Percentiles rank a stretch among this genome's conserved stretches.
Evolutionary conservation across 192 early-diverging fungal species (phyloP).

Genomic region (Podila horticola): DNA sequence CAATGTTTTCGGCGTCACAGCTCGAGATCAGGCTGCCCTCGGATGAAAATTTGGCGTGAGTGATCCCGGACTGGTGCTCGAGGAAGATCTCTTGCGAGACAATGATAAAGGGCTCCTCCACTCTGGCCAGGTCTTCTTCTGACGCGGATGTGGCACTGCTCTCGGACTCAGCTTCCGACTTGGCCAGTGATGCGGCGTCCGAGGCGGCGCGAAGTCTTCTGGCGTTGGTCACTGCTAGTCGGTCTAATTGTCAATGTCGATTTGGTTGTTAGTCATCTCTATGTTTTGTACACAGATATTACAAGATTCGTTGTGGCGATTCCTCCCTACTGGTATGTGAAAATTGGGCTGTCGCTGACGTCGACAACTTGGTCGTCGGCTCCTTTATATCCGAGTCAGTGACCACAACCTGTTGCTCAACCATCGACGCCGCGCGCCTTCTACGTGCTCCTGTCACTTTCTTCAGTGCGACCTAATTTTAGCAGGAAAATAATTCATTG

Average conservation of each 20-base stretch:
- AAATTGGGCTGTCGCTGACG: constrained; percentile 29
- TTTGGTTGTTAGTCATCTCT: too few relatives aligned
- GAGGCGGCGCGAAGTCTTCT: constrained; percentile 36
- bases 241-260: not conserved
- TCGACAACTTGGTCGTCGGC: constrained; percentile 13
- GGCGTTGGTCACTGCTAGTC: constrained; percentile 36
- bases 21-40: constrained; percentile 68
- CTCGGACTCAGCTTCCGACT: constrained; percentile 32
- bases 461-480: constrained; percentile 37
- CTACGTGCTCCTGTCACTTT: constrained; percentile 47
- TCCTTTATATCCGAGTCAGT: constrained; percentile 28
- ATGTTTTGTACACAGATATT: too few relatives aligned
- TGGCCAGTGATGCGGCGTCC: constrained; percentile 39
- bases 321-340: constrained; percentile 36
- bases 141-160: constrained; percentile 25
- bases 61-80: constrained; percentile 68
- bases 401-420: constrained; percentile 34
- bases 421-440: constrained; percentile 42
- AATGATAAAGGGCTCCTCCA: constrained; percentile 42
- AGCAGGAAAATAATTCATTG: not conserved
- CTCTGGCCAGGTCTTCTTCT: constrained; percentile 18
- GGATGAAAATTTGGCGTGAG: constrained; percentile 64
- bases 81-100: constrained; percentile 63
- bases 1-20: constrained; percentile 70
- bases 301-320: too few relatives aligned